Evolutionary conservation across 768 basidiomycete species (phyloP).

Genomic region (Ephemerocybe angulata): DNA sequence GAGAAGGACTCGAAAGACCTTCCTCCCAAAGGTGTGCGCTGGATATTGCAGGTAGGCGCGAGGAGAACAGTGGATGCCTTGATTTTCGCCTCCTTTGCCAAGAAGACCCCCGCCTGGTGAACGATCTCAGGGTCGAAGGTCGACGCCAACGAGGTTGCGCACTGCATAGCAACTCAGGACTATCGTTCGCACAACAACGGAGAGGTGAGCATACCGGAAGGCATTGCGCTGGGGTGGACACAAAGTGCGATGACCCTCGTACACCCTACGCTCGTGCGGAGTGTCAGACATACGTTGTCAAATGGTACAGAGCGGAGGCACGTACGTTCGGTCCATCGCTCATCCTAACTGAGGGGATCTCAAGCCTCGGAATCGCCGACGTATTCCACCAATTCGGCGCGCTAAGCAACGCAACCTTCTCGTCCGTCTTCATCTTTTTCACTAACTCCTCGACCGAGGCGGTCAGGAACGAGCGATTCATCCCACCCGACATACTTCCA

Average conservation of each 20-base stretch:
- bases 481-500: too few species aligned
- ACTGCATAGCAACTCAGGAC: slow-evolving; percentile 31
- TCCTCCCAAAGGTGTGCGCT: slow-evolving; percentile 58
- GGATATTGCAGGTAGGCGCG: slow-evolving; percentile 76
- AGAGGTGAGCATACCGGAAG: slow-evolving; percentile 44
- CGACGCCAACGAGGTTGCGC: slow-evolving; percentile 65
- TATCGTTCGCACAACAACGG: slow-evolving; percentile 1
- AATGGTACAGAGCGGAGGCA: not conserved
- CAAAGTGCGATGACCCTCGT: slow-evolving; percentile 62
- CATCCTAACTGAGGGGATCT: slow-evolving; percentile 67
- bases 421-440: slow-evolving; percentile 50
- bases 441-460: slow-evolving; percentile 53
- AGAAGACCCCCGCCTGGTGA: slow-evolving; percentile 49
- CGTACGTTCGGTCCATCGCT: slow-evolving; percentile 64
- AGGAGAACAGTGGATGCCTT: slow-evolving; percentile 63
- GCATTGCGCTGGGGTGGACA: slow-evolving; percentile 61
- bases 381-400: slow-evolving; percentile 76
- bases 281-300: not conserved
- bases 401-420: slow-evolving; percentile 60
- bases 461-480: slow-evolving; percentile 44
- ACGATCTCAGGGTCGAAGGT: slow-evolving; percentile 65
- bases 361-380: slow-evolving; percentile 48
- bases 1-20: slow-evolving; percentile 70
- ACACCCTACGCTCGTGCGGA: slow-evolving; percentile 46
- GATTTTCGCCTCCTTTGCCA: slow-evolving; percentile 62